A percentile compares a stretch with the other conserved stretches of the same genome.
Evolutionary conservation across 2,329 filamentous ascomycete genomes (phyloP).

Genomic region (Emericellopsis cladophorae): DNA sequence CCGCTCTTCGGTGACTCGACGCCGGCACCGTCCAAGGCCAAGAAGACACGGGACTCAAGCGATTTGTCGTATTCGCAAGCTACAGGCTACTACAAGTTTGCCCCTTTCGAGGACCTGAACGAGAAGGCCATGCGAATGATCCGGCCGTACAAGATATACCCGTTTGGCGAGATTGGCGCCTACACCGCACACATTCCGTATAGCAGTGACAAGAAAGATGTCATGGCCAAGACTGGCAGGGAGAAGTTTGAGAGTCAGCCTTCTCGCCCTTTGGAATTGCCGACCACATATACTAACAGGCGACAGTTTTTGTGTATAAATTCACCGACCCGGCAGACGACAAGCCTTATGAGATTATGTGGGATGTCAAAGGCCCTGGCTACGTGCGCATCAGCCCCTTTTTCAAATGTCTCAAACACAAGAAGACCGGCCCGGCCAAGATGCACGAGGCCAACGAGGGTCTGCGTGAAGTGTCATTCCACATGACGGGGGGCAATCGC

Average conservation of each 20-base stretch:
- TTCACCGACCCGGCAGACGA: constrained; percentile 60
- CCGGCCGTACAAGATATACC: constrained; percentile 50
- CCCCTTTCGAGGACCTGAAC: constrained; percentile 57
- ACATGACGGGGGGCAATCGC: constrained; percentile 6
- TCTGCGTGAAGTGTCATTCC: constrained; percentile 3
- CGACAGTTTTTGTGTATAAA: constrained; percentile 67
- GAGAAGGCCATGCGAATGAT: constrained; percentile 44
- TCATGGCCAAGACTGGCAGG: constrained; percentile 72
- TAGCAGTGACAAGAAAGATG: constrained; percentile 86
- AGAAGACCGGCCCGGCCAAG: constrained; percentile 38
- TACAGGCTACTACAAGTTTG: constrained; percentile 59
- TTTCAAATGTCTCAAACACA: constrained; percentile 80
- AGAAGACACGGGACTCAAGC: constrained; percentile 26
- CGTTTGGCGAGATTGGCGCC: constrained; percentile 47
- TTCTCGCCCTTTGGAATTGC: neutral
- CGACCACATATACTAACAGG: neutral
- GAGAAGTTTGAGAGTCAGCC: constrained; percentile 74
- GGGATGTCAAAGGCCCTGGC: constrained; percentile 84
- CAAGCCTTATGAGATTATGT: constrained; percentile 67
- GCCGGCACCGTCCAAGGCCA: constrained; percentile 16
- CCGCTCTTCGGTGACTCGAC: neutral
- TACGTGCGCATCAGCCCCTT: constrained; percentile 89
- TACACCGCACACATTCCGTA: constrained; percentile 76
- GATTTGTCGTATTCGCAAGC: constrained; percentile 40
- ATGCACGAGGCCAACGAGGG: constrained; percentile 5